phyloP scores from a whole-genome alignment of 2,329 filamentous ascomycete genomes.

The Xenoacremonium recifei region DNA sequence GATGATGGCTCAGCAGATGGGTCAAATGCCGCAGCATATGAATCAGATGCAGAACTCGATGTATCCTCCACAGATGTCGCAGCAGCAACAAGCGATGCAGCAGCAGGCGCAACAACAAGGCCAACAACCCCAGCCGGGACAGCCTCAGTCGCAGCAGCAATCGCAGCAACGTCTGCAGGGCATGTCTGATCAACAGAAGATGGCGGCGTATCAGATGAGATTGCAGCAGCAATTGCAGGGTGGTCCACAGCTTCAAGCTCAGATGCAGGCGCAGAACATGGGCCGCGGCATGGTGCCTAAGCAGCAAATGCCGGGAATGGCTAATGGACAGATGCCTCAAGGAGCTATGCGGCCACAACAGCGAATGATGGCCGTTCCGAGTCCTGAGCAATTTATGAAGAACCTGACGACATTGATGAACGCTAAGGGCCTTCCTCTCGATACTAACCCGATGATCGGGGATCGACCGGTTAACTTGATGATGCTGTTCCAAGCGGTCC shows the following conservation, averaged over 20 bases:
- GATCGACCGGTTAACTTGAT: slow-evolving; percentile 74
- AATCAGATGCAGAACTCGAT: slow-evolving; percentile 45
- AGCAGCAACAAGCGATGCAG: slow-evolving; percentile 40
- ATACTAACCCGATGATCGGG: slow-evolving; percentile 70
- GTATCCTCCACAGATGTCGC: slow-evolving; percentile 41
- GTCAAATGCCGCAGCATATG: slow-evolving; percentile 46
- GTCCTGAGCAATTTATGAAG: slow-evolving; percentile 71
- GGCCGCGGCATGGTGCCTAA: slow-evolving; percentile 54
- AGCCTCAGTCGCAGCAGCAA: slow-evolving; percentile 37
- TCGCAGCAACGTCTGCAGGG: slow-evolving; percentile 29
- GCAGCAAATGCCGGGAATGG: slow-evolving; percentile 46
- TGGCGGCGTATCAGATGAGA: slow-evolving; percentile 78
- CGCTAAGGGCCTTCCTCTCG: slow-evolving; percentile 69
- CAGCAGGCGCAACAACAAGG: slow-evolving; percentile 65
- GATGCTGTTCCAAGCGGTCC: slow-evolving; percentile 73
- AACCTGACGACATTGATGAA: slow-evolving; percentile 77
- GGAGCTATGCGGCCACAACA: slow-evolving; percentile 51
- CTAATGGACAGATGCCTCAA: slow-evolving; percentile 56
- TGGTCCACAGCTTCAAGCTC: slow-evolving; percentile 49
- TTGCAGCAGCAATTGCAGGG: slow-evolving; percentile 72
- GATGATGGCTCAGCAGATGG: slow-evolving; percentile 55
- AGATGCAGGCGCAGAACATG: slow-evolving; percentile 49
- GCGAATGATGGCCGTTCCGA: slow-evolving; percentile 41
- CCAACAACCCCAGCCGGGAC: slow-evolving; percentile 48
- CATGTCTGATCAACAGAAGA: slow-evolving; percentile 67